Conservation (phyloP, 2,329 filamentous ascomycete species). For the Aspergillus calidoustus region DNA sequence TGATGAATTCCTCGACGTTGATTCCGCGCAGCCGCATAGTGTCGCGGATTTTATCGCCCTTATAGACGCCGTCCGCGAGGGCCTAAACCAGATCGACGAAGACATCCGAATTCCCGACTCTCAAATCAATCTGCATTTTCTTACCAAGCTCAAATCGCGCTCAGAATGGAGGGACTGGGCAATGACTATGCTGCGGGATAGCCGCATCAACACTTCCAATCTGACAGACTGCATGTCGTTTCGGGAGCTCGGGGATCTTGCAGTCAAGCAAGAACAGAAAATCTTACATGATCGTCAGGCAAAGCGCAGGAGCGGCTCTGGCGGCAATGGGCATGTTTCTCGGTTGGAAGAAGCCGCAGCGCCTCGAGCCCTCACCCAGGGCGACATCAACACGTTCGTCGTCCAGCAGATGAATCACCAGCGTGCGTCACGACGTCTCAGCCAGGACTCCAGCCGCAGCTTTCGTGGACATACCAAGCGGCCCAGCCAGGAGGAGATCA, state of each 20-base stretch:
- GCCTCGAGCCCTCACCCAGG: conserved; percentile 26
- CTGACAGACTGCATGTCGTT: conserved; percentile 28
- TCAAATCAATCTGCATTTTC: conserved; percentile 32
- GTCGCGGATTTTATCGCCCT: conserved; percentile 34
- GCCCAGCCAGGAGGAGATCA: conserved; percentile 37
- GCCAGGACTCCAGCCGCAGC: conserved; percentile 9
- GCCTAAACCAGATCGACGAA: conserved; percentile 32
- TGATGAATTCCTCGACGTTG: conserved; percentile 34
- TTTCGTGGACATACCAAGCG: conserved; percentile 26
- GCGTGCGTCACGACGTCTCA: conserved; percentile 6
- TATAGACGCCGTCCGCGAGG: conserved; percentile 34
- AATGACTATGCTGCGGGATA: conserved; percentile 29
- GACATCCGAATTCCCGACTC: conserved; percentile 30
- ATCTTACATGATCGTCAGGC: conserved; percentile 5
- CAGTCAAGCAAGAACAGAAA: conserved; percentile 26
- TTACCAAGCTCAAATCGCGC: conserved; percentile 31
- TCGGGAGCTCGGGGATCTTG: conserved; percentile 28
- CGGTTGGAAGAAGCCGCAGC: background rate
- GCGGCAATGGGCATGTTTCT: conserved; percentile 4
- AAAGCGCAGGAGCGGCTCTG: conserved; percentile 8
- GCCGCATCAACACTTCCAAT: conserved; percentile 27
- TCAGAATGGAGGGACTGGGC: conserved; percentile 34
- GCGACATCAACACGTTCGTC: conserved; percentile 35
- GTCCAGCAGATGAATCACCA: conserved; percentile 30
- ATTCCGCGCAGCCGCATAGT: conserved; percentile 29